A percentile compares a stretch with the other conserved stretches of the same genome.
phyloP scores from a whole-genome alignment of 306 rosid species.

The Canavalia ensiformis region DNA sequence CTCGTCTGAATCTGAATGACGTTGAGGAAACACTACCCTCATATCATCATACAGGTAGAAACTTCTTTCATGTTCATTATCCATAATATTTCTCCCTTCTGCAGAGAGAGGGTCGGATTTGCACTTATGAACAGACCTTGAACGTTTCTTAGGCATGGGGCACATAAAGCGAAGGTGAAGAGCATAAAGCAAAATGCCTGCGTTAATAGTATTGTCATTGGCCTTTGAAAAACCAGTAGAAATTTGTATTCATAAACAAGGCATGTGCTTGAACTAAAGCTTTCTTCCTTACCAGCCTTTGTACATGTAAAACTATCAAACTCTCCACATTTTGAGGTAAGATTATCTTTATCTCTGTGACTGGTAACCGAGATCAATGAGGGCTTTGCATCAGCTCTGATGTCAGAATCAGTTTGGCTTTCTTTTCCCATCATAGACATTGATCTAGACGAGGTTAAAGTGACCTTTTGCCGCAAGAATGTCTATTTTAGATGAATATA shows the following conservation, averaged over 20 bases:
- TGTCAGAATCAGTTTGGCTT: slow-evolving; percentile 48
- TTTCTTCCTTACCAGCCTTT: slow-evolving; percentile 46
- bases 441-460: slow-evolving; percentile 60
- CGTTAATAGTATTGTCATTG: slow-evolving; percentile 46
- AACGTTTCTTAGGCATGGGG: slow-evolving; percentile 63
- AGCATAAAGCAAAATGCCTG: slow-evolving; percentile 71
- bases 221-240: slow-evolving; percentile 51
- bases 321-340: slow-evolving; percentile 40
- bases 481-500: slow-evolving; percentile 62
- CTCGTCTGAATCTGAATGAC: slow-evolving; percentile 88
- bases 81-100: slow-evolving; percentile 49
- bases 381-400: slow-evolving; percentile 46
- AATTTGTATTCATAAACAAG: slow-evolving; percentile 43
- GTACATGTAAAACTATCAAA: slow-evolving; percentile 33
- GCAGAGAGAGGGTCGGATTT: slow-evolving; percentile 54
- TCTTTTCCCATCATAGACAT: slow-evolving; percentile 48
- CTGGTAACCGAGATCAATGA: slow-evolving; percentile 40
- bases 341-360: slow-evolving; percentile 40
- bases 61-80: slow-evolving; percentile 61
- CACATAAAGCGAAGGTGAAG: slow-evolving; percentile 79
- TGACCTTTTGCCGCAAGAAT: slow-evolving; percentile 85
- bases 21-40: slow-evolving; percentile 91
- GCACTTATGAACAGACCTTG: slow-evolving; percentile 66
- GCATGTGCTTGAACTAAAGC: slow-evolving; percentile 31
- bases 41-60: slow-evolving; percentile 85